phyloP scores from a whole-genome alignment of 345 rosid genomes.

The Eucalyptus decipiens region DNA sequence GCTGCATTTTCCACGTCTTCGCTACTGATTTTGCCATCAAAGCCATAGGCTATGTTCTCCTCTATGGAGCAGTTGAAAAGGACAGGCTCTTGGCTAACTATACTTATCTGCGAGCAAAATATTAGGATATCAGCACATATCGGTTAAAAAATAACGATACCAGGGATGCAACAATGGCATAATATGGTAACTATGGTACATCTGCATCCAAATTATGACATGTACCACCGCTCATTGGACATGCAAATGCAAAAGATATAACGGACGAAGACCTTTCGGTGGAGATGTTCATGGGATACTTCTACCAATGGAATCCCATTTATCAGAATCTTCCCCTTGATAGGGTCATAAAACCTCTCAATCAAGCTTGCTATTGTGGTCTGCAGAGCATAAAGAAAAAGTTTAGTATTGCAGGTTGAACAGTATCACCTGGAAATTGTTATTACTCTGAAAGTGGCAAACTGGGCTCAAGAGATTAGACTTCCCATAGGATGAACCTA shows the following conservation, averaged over 20 bases:
- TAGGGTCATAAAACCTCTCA: slow-evolving; percentile 85
- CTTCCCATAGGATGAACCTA: slow-evolving; percentile 2
- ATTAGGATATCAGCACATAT: not conserved
- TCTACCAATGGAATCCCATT: slow-evolving; percentile 77
- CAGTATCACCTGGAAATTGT: not conserved
- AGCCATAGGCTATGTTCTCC: slow-evolving; percentile 65
- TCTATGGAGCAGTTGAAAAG: slow-evolving; percentile 56
- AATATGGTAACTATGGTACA: not conserved
- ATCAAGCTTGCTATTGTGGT: slow-evolving; percentile 88
- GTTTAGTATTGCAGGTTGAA: not conserved
- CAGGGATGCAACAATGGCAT: not conserved
- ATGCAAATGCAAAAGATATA: not conserved
- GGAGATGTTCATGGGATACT: slow-evolving; percentile 74
- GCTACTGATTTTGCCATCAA: slow-evolving; percentile 42
- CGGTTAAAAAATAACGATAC: not conserved
- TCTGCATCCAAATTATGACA: not conserved
- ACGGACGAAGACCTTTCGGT: slow-evolving; percentile 34
- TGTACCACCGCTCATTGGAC: not conserved
- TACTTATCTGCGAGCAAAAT: slow-evolving; percentile 42
- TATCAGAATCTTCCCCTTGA: slow-evolving; percentile 65
- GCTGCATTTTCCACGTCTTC: slow-evolving; percentile 65
- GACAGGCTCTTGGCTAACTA: slow-evolving; percentile 96
- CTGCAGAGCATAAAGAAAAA: slow-evolving; percentile 23
- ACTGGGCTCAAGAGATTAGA: not conserved
- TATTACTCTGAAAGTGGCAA: not conserved